phyloP scores from a whole-genome alignment of 352 stramenopile genomes.

The Pythium chondricola region DNA sequence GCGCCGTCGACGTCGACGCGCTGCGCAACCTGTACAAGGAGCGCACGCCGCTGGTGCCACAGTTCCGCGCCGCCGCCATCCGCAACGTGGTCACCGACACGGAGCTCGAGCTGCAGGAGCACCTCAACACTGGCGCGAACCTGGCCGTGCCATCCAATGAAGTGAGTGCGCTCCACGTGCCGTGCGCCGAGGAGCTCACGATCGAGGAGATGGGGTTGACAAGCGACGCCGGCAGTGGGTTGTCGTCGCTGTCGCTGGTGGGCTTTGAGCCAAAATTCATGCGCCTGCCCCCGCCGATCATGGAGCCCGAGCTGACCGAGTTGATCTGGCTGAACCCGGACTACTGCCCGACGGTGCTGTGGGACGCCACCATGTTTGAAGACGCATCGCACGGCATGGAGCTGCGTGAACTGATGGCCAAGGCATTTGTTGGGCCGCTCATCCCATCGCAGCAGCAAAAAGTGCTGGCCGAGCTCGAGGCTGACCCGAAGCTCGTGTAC shows the following conservation, averaged over 20 bases:
- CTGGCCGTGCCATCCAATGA: conserved; percentile 61
- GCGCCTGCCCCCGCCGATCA: conserved; percentile 72
- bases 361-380: conserved; percentile 86
- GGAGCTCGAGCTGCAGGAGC: conserved; percentile 75
- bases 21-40: conserved; percentile 67
- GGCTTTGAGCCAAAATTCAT: conserved; percentile 89
- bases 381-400: conserved; percentile 81
- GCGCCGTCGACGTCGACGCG: conserved; percentile 54
- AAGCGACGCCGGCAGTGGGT: conserved; percentile 17
- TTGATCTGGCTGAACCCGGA: conserved; percentile 91
- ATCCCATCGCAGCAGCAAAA: conserved; percentile 87
- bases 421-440: conserved; percentile 86
- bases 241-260: conserved; percentile 63
- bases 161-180: conserved; percentile 59
- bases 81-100: conserved; percentile 77
- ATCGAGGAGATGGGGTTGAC: conserved; percentile 68
- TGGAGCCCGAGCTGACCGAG: conserved; percentile 82
- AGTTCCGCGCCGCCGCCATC: conserved; percentile 71
- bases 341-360: conserved; percentile 87
- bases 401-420: conserved; percentile 86
- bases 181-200: conserved; percentile 64
- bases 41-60: conserved; percentile 64
- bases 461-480: conserved; percentile 84
- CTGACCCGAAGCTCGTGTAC: conserved; percentile 88
- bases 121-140: conserved; percentile 75